phyloP scores from a whole-genome alignment of 2,329 filamentous ascomycete genomes.

The Aspergillus ustus region DNA sequence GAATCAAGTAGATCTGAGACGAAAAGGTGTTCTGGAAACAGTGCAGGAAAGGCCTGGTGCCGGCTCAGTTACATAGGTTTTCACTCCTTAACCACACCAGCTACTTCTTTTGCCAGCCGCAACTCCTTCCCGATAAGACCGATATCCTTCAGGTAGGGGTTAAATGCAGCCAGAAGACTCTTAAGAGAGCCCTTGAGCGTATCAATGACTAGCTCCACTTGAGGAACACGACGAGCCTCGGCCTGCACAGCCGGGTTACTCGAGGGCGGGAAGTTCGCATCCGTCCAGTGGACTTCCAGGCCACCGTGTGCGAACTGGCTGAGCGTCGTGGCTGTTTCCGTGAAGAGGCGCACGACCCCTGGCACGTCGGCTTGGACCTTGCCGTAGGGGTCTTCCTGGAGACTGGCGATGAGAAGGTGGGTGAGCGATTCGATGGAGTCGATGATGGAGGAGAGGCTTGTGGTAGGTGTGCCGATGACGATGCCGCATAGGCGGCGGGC shows the following conservation, averaged over 20 bases:
- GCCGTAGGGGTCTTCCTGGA: slow-evolving; percentile 81
- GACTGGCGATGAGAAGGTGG: slow-evolving; percentile 71
- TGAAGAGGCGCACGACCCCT: slow-evolving; percentile 73
- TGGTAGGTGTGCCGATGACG: slow-evolving; percentile 75
- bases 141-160: slow-evolving; percentile 72
- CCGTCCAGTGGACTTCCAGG: slow-evolving; percentile 75
- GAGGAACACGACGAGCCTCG: slow-evolving; percentile 52
- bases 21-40: not conserved
- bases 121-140: slow-evolving; percentile 73
- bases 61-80: not conserved
- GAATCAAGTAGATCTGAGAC: not conserved
- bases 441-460: slow-evolving; percentile 68
- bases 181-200: slow-evolving; percentile 68
- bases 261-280: slow-evolving; percentile 61
- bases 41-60: not conserved
- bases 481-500: slow-evolving; percentile 66
- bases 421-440: slow-evolving; percentile 74
- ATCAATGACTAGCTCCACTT: slow-evolving; percentile 72
- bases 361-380: slow-evolving; percentile 84
- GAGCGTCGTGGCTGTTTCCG: slow-evolving; percentile 68
- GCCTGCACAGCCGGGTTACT: slow-evolving; percentile 35
- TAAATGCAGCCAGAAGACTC: slow-evolving; percentile 72
- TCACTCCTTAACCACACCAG: slow-evolving; percentile 33
- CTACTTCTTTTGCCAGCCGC: slow-evolving; percentile 71
- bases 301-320: slow-evolving; percentile 65